A percentile compares a stretch with the other conserved stretches of the same genome.
Conservation (phyloP, 2,329 filamentous ascomycete species). For the Pyrenochaeta sp. region DNA sequence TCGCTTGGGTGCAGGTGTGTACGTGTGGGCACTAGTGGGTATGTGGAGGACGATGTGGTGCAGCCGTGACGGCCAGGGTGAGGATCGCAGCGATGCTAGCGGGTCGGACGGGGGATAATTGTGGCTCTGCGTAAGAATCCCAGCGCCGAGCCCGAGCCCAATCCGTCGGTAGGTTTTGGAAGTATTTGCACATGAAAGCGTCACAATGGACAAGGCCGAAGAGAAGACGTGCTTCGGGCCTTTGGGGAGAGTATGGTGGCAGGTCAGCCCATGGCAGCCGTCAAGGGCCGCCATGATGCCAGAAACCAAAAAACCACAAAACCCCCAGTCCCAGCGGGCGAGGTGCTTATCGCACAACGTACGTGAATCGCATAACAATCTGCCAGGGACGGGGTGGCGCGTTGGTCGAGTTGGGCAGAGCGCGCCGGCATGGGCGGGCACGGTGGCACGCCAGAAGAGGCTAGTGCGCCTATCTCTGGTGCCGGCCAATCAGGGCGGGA, state of each 20-base stretch:
- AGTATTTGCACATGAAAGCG: conserved; percentile 3
- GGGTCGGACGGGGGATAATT: conserved; percentile 9
- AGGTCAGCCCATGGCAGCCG: background rate
- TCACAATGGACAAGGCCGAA: background rate
- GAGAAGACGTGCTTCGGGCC: background rate
- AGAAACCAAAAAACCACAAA: no score
- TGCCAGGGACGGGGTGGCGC: background rate
- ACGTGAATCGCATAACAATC: conserved; percentile 11
- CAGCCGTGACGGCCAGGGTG: conserved; percentile 5
- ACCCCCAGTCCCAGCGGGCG: no score
- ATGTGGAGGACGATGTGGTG: background rate
- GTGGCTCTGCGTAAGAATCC: conserved; percentile 4
- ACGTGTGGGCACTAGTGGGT: background rate
- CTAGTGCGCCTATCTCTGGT: background rate
- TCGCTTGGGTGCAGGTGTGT: background rate
- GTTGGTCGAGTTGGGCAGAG: background rate
- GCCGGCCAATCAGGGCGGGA: conserved; percentile 19
- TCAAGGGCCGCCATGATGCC: no score
- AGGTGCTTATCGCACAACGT: conserved; percentile 13
- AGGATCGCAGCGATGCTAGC: conserved; percentile 5
- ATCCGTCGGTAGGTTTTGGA: conserved; percentile 4
- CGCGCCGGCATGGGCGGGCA: background rate
- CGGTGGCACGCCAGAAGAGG: conserved; percentile 1
- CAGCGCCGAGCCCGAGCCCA: conserved; percentile 5
- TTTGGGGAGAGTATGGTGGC: background rate